These are phyloP conservation scores for Microascus cirrosus DNA, from an alignment of 2,329 filamentous ascomycete genomes.

Conservation along the genomic window DNA sequence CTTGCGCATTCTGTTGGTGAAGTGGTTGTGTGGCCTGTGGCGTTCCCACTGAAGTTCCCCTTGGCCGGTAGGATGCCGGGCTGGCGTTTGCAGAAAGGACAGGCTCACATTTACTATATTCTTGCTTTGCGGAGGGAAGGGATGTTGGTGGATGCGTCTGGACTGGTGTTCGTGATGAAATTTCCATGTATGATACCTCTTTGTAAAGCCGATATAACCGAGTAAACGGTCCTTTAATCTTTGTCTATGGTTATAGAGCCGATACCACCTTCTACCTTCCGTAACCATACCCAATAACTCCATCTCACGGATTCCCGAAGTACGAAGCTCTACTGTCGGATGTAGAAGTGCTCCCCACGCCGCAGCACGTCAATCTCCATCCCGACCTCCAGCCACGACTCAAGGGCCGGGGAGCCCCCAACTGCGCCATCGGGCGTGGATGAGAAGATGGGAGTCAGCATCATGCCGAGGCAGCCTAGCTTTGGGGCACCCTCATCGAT, in stretches of 20 bases:
- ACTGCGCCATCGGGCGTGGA: slow-evolving; percentile 10
- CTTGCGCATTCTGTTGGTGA: not conserved
- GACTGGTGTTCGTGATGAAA: not conserved
- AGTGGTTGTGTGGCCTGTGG: not conserved
- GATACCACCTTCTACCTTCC: not conserved
- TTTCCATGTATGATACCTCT: not conserved
- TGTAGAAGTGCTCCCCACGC: slow-evolving; percentile 28
- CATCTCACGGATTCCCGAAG: not conserved
- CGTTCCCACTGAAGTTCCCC: not conserved
- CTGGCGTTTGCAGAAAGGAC: no score
- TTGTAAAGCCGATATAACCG: not conserved
- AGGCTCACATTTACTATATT: no score
- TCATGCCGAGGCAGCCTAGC: slow-evolving; percentile 53
- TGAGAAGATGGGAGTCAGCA: slow-evolving; percentile 45
- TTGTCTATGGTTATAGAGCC: not conserved
- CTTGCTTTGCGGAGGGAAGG: not conserved
- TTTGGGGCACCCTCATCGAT: slow-evolving; percentile 49
- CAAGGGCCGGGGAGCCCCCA: slow-evolving; percentile 16
- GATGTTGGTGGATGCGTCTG: not conserved
- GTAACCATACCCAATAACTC: not conserved
- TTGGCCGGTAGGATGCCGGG: no score
- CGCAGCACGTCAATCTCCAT: slow-evolving; percentile 41
- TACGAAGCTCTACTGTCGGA: not conserved
- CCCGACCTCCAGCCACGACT: slow-evolving; percentile 40
- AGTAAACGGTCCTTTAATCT: not conserved